These are phyloP conservation scores for Benincasa hispida DNA, from an alignment of 306 rosid species.

Conservation along the genomic window DNA sequence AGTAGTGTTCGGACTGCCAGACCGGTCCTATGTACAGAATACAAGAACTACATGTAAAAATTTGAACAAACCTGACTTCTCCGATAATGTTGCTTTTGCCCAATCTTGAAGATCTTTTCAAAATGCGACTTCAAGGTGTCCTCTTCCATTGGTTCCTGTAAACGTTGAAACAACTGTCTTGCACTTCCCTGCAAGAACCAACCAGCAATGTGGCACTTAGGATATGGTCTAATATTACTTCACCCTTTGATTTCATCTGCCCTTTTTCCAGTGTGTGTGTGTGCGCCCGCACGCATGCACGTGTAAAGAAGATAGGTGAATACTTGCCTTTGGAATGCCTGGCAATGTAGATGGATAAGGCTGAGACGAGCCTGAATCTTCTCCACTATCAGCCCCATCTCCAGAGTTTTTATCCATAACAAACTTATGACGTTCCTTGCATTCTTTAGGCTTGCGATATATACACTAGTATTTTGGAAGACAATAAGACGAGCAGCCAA, in stretches of 20 bases:
- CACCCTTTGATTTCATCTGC: background rate
- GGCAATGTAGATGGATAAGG: slow-evolving; percentile 96
- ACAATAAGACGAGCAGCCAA: background rate
- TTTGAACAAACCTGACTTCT: slow-evolving; percentile 69
- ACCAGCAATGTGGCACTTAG: background rate
- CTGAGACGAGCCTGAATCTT: slow-evolving; percentile 97
- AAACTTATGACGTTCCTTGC: slow-evolving; percentile 91
- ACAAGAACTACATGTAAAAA: background rate
- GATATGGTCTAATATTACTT: background rate
- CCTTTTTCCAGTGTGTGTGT: background rate
- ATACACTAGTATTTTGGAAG: slow-evolving; percentile 45
- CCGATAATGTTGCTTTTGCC: slow-evolving; percentile 63
- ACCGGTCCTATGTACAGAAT: background rate
- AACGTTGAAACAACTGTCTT: slow-evolving; percentile 86
- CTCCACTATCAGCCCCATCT: slow-evolving; percentile 99
- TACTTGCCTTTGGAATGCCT: slow-evolving; percentile 95
- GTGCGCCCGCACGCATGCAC: background rate
- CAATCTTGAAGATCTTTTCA: slow-evolving; percentile 81
- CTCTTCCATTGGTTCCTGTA: slow-evolving; percentile 98
- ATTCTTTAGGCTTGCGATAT: slow-evolving; percentile 88
- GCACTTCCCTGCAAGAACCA: slow-evolving; percentile 84
- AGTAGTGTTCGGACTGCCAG: background rate
- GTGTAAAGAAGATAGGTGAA: background rate
- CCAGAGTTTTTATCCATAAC: slow-evolving; percentile 80
- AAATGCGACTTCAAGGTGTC: slow-evolving; percentile 85